Base-by-base conservation (phyloP, 768 basidiomycete species). In the Crucibulum laeve region DNA sequence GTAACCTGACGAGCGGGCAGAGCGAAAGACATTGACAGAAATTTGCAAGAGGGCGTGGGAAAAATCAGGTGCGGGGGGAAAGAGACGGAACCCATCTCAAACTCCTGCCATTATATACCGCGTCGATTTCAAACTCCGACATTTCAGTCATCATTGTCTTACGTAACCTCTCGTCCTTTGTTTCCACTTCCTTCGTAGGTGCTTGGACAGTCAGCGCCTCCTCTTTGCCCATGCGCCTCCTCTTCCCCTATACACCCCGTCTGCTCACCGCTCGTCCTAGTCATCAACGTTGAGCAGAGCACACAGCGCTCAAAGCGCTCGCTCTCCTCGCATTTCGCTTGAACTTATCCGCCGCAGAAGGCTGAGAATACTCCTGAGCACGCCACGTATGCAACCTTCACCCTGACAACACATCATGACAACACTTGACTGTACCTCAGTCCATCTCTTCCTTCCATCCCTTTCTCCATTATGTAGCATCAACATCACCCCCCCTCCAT, bases 1-100 rank as follows among this genome's bases (percentile, higher is more conserved):
- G 79, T 87, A 52, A 89, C 77, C 55, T 84, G 87, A 55, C 87
- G 86, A 48, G 87, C 78, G 49, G 86, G 85, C 42, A 89, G 73
- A 25, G 82, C 80, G 56, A 83, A 84, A 53, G 73, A 74, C 73
- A 75, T 77, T 38, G 41, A 46, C 43, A 44, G 63, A 61, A 57
- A 59, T 60, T 55, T 50, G 28, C 28, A 30, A n/a, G 28, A 30
- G 40, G 30, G 63, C 70, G 68, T 71, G 72, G 66, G 71, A 75
- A 73, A 57, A 54, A 63, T 52, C 39, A 51, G 53, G 55, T 54
- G 52, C 56, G 62, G 62, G 60, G 65, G 53, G 53, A 55, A 56
- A 64, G 61, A 55, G 54, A 38, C 45, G 42, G 42, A 52, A 53
- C 54, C 59, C 22, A 52, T 57, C 42, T 55, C 53, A 54, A 61